These are phyloP conservation scores for Aphanomyces stellatus DNA, from an alignment of 352 stramenopile species.

Conservation along the genomic window DNA sequence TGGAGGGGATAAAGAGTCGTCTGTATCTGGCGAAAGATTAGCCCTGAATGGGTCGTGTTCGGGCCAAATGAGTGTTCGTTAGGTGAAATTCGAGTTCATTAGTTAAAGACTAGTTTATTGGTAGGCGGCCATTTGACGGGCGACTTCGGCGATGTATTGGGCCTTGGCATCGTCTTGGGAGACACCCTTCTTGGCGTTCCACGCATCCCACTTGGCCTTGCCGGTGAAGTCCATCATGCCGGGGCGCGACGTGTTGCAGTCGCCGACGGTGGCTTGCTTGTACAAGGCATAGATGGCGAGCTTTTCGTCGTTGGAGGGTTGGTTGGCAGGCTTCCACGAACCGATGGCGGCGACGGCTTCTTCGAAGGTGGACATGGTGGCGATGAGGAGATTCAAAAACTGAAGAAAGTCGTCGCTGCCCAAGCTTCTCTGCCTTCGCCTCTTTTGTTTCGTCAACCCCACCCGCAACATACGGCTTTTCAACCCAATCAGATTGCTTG, in stretches of 20 bases:
- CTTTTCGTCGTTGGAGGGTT: constrained; percentile 80
- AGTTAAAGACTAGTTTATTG: constrained; percentile 36
- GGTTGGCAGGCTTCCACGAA: constrained; percentile 29
- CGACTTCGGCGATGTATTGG: constrained; percentile 80
- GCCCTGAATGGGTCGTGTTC: too few species aligned
- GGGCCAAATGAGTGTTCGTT: too few species aligned
- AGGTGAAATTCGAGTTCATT: too few species aligned
- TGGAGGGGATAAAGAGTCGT: too few species aligned
- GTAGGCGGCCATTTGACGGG: constrained; percentile 77
- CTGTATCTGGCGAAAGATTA: too few species aligned
- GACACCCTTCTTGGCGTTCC: constrained; percentile 76
- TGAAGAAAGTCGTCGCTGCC: too few species aligned
- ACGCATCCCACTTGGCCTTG: constrained; percentile 87
- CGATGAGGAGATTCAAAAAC: background rate
- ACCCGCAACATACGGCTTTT: too few species aligned
- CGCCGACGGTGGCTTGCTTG: constrained; percentile 85
- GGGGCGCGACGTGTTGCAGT: constrained; percentile 73
- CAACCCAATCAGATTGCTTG: constrained; percentile 20
- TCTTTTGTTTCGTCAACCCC: too few species aligned
- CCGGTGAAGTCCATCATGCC: constrained; percentile 82
- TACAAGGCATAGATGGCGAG: constrained; percentile 83
- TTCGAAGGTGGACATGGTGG: constrained; percentile 80
- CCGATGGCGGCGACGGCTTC: constrained; percentile 64
- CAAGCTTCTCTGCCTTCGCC: too few species aligned
- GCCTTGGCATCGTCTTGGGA: constrained; percentile 80